Conservation (phyloP, 768 basidiomycete species). For the Boletus rufocinnamomeus region DNA sequence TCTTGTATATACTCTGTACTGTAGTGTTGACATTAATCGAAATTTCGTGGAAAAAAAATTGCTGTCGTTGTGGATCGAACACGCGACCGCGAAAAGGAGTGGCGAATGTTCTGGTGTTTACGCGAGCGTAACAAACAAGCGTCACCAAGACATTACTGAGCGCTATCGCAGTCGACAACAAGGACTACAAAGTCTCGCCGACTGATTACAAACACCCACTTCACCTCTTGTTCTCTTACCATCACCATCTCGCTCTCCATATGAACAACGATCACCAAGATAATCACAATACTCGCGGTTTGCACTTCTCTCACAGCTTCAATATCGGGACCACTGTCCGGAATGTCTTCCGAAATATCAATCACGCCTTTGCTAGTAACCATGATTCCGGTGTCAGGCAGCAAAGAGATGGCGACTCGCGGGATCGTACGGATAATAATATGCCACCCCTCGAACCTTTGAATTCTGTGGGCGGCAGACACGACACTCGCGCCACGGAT, state of each 20-base stretch:
- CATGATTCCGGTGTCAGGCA: slow-evolving; percentile 6
- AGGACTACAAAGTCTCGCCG: neutral
- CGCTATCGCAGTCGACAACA: neutral
- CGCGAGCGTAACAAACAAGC: slow-evolving; percentile 26
- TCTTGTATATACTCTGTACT: neutral
- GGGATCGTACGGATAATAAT: neutral
- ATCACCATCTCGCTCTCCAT: slow-evolving; percentile 10
- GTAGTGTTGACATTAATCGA: neutral
- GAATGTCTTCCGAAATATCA: slow-evolving; percentile 34
- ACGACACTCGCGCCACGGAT: slow-evolving; percentile 3
- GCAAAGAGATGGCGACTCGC: neutral
- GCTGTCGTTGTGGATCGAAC: slow-evolving; percentile 18
- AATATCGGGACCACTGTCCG: slow-evolving; percentile 31
- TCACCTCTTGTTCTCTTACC: slow-evolving; percentile 22
- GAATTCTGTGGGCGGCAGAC: neutral
- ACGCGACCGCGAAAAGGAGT: neutral
- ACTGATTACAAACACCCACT: slow-evolving; percentile 11
- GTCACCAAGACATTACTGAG: slow-evolving; percentile 13
- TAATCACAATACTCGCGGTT: slow-evolving; percentile 6
- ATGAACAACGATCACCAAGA: slow-evolving; percentile 25
- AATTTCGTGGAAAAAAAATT: slow-evolving; percentile 1
- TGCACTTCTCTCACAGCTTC: slow-evolving; percentile 21
- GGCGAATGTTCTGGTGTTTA: slow-evolving; percentile 37
- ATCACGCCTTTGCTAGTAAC: slow-evolving; percentile 31
- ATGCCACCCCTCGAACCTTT: slow-evolving; percentile 9